Evolutionary conservation across 768 basidiomycete genomes (phyloP), one percentile per base, ranked within the genome.

Genomic region (Pisolithus marmoratus): DNA sequence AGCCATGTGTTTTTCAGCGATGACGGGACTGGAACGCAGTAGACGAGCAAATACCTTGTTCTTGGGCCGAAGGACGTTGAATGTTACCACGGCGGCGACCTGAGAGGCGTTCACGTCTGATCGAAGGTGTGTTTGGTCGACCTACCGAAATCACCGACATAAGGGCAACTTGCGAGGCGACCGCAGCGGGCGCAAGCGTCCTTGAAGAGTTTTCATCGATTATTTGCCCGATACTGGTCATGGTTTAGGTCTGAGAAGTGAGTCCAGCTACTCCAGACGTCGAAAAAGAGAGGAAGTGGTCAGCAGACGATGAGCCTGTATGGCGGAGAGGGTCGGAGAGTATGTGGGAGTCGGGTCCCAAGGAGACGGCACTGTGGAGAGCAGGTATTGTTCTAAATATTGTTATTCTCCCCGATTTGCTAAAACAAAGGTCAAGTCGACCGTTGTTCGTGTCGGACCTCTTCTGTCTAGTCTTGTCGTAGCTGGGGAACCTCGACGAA

Each of bases 31-130:
- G 48, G 19, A 59, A 19, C 9, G 38, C 24, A 11, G 19, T 43
- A 48, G 47, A 34, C 15, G 42, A 38, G 9, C 14, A 60, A 67
- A 37, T 61, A 84, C 88, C 78, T 90, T 92, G 76, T 96, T 94
- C 59, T 84, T 83, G 12, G 95, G 95, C 36, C 95, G 84, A 45
- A 97, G 73, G 58, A 87, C 44, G 55, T 93, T 94, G 73, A 98
- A 98, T 37, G 78, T 71, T 42, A 90, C 55, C 45, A 91, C 71
- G 17, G 89, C 88, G 54, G 74, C 77, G 40, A 80, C 63, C 87
- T 89, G 43, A 31, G 9, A 56, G 27, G 53, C 38, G 54, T 42
- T 49, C 51, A 53, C 60, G 37, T 31, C 38, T 17, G 15, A 40
- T 11, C 9, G 27, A 44, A 36, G 22, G 26, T 14, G 38, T 29